Base-by-base conservation (phyloP, 352 stramenopile species). In the Phytophthora pistaciae region DNA sequence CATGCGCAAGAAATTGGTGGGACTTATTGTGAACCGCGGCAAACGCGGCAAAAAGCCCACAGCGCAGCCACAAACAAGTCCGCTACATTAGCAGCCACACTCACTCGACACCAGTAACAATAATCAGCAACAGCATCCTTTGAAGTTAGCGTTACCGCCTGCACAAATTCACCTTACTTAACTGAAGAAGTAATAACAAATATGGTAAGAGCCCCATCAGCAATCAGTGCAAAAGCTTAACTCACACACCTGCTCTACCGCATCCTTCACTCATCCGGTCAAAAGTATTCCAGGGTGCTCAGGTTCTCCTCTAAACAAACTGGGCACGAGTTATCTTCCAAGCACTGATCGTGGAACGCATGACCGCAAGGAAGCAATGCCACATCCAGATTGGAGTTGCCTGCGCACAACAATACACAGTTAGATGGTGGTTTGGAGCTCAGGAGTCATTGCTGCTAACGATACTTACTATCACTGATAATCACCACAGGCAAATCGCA, bases 1-100 rank as follows among this genome's bases (percentile, higher is more conserved):
- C 61, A 96, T 90, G 85, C 84, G 87, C 69, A 96, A 94, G 80
- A 94, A 96, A 65, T 78, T 94, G 49, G 83, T 93, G 13, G 87
- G 84, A 3, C 75, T 96, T n/a, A 80, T 94, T 55, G 76, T 96
- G 61, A 96, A 93, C 68, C 78, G 84, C 49, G 85, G 78, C 49
- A 92, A 91, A 64, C 88, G 85, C 33, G 86, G 80, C 54, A 93
- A 94, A 74, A 93, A 91, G 56, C 29, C 72, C 0, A 66, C 61
- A 13, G 58, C 44, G 27, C 62, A 68, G 46, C 53, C 68, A 53
- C 57, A 75, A 62, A 68, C 59, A 5, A 74, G 55, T 67, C 55
- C 63, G 56, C 44, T 60, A 40, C 67, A 76, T 73, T 79, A 79
- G 59, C 46, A 49, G 14, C 38, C 31, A 54, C 21, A 54, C 21